A percentile compares a stretch with the other conserved stretches of the same genome.
phyloP scores from a whole-genome alignment of 495 filamentous ascomycete species.

The Penicillium arizonense region DNA sequence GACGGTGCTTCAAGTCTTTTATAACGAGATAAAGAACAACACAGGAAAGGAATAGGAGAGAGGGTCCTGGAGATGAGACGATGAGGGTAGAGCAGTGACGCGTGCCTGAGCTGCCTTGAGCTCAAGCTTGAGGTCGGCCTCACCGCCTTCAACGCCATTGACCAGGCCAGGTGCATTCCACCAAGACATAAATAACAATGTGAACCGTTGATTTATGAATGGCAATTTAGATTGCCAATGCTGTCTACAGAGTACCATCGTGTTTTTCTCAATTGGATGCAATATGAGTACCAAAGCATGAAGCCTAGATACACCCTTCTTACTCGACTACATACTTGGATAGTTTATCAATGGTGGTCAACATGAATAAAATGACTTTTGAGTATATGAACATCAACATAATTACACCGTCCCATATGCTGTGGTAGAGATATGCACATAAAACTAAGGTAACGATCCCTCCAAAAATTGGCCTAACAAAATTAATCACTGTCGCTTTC shows the following conservation, averaged over 20 bases:
- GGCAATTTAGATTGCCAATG: no score
- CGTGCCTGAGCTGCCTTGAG: conserved; percentile 48
- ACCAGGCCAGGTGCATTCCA: not conserved
- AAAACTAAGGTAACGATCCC: conserved; percentile 4
- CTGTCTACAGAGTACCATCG: no score
- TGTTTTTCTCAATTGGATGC: no score
- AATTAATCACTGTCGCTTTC: conserved; percentile 30
- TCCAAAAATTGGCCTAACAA: not conserved
- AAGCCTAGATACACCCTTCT: not conserved
- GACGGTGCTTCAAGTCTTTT: conserved; percentile 16
- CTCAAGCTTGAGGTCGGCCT: conserved; percentile 35
- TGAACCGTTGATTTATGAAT: no score
- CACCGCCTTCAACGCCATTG: conserved; percentile 19
- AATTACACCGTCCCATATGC: conserved; percentile 14
- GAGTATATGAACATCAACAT: conserved; percentile 6
- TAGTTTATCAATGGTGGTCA: not conserved
- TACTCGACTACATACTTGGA: not conserved
- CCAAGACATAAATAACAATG: no score
- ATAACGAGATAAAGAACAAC: conserved; percentile 4
- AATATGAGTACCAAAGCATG: no score
- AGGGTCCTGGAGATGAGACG: conserved; percentile 17
- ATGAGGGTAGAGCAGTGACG: conserved; percentile 34
- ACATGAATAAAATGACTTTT: conserved; percentile 7
- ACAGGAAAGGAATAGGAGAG: conserved; percentile 11
- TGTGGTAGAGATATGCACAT: conserved; percentile 18